A percentile compares a stretch with the other conserved stretches of the same genome.
Evolutionary conservation across 106 monocot genomes (phyloP).

Genomic region (Phalaenopsis equestris): DNA sequence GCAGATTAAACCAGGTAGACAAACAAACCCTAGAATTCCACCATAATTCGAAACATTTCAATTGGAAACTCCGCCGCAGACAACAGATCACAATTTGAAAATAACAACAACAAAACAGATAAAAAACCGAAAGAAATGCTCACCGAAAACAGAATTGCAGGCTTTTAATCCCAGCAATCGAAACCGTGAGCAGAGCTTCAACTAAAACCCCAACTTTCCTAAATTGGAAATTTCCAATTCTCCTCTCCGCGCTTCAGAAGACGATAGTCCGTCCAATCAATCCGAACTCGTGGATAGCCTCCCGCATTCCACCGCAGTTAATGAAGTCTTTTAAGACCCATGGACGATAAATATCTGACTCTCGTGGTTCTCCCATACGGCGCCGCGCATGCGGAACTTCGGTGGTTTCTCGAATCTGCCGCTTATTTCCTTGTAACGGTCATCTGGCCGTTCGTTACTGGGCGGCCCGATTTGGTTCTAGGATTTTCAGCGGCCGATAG

Average conservation of each 20-base stretch:
- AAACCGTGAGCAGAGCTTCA: not conserved
- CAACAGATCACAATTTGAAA: not conserved
- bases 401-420: not conserved
- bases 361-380: not conserved
- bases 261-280: not conserved
- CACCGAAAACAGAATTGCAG: not conserved
- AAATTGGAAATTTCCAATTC: not conserved
- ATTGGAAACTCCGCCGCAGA: not conserved
- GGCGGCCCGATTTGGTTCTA: not conserved
- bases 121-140: not conserved
- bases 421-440: not conserved
- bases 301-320: not conserved
- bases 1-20: not conserved
- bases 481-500: too few species aligned
- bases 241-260: not conserved
- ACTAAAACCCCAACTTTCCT: conserved; percentile 7
- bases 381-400: not conserved
- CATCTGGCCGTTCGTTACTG: not conserved
- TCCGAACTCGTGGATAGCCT: not conserved
- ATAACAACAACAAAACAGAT: not conserved
- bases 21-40: not conserved
- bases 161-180: not conserved
- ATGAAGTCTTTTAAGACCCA: not conserved
- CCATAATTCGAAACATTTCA: not conserved
- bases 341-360: not conserved